These are phyloP conservation scores for Podaxis sp. DNA, from an alignment of 768 basidiomycete genomes.

Conservation along the genomic window DNA sequence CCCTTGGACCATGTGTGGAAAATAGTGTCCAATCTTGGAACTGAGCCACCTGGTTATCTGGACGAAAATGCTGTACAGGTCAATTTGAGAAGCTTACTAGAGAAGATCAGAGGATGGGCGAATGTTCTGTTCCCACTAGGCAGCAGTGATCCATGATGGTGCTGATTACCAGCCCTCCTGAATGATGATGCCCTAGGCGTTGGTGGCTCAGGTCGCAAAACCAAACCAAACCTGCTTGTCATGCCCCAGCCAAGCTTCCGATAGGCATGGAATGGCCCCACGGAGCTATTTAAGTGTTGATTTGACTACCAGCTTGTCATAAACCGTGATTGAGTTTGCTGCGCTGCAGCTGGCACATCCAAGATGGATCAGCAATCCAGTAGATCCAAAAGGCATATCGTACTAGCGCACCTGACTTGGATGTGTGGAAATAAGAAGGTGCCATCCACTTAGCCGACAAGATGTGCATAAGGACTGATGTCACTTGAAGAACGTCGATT, in stretches of 20 bases:
- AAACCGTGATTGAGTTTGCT: slow-evolving; percentile 10
- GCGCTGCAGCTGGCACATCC: background rate
- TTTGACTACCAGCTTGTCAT: background rate
- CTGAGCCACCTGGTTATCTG: background rate
- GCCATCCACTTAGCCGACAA: too few species aligned
- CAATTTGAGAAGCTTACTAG: background rate
- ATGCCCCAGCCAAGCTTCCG: background rate
- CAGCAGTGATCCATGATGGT: background rate
- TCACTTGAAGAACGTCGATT: background rate
- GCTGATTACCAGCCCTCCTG: background rate
- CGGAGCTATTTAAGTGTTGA: background rate
- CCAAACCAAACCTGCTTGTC: slow-evolving; percentile 1
- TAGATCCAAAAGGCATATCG: background rate
- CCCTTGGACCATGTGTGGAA: slow-evolving; percentile 8
- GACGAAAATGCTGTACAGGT: background rate
- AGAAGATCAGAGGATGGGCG: slow-evolving; percentile 9
- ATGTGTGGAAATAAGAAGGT: background rate
- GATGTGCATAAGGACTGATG: background rate
- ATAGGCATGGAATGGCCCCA: background rate
- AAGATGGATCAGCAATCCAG: background rate
- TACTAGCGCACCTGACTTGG: background rate
- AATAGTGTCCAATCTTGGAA: background rate
- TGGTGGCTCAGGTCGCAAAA: background rate
- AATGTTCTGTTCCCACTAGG: slow-evolving; percentile 9
- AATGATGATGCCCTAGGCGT: slow-evolving; percentile 4